These are phyloP conservation scores for Sclerotinia trifoliorum DNA, from an alignment of 2,329 filamentous ascomycete genomes.

Conservation along the genomic window DNA sequence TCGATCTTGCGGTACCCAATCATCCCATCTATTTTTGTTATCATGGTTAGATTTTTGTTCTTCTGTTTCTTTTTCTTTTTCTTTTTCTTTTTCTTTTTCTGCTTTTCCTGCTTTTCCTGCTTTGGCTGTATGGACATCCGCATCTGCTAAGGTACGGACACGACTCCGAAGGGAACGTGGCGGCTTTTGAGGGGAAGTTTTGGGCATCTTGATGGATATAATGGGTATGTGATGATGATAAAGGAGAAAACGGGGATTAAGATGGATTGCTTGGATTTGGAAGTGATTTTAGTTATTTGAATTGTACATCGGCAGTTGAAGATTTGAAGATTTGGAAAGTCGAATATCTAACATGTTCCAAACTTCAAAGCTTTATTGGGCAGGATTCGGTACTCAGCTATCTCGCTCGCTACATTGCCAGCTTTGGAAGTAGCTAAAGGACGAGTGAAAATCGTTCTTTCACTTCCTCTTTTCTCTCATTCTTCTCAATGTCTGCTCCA, in stretches of 20 bases:
- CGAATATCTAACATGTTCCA: not conserved
- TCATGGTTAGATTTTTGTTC: conserved; percentile 9
- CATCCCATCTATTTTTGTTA: conserved; percentile 66
- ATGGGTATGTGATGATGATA: not conserved
- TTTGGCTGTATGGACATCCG: not conserved
- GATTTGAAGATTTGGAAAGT: not conserved
- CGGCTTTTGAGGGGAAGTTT: not conserved
- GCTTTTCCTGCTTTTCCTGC: not conserved
- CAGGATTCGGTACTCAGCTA: not conserved
- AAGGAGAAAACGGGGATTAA: not conserved
- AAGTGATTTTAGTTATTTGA: not conserved
- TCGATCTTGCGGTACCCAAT: conserved; percentile 93
- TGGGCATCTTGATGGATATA: not conserved
- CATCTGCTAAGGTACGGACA: not conserved
- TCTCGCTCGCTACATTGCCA: conserved; percentile 14
- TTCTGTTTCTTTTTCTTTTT: not conserved
- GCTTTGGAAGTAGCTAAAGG: conserved; percentile 18
- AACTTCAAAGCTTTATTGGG: not conserved
- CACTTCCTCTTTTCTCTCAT: not conserved
- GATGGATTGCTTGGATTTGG: too few species aligned
- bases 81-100: not conserved
- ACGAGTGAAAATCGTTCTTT: not conserved
- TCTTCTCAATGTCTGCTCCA: too few species aligned
- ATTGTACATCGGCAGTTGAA: not conserved
- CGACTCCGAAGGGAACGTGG: not conserved